Evolutionary conservation across 805 yeast species (phyloP), one percentile per base, ranked within the genome.

Genomic region (Metschnikowia rubicola): DNA sequence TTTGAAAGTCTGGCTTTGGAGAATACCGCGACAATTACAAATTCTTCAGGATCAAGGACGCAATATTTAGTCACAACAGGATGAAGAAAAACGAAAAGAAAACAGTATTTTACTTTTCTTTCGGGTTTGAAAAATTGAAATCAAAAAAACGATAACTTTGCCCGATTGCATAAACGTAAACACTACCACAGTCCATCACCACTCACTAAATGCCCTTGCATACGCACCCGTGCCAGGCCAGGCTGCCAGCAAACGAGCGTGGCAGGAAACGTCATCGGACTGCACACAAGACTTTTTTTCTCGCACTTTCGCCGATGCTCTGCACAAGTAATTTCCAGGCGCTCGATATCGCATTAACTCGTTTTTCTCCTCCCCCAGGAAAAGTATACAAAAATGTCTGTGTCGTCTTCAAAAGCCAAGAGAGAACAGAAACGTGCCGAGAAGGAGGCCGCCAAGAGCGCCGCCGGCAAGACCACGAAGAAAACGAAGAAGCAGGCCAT

Each of bases 391-490:
- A 37, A 13, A 26, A 68, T 68, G 74, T 77, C 81, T 48, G 79
- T 83, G 57, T 92, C 98, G 47, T 83, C 97, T 56, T 90, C 97
- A 17, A 92, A 92, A 71, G 98, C 98, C 54, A 94, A 92, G 77
- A 88, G 99, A 84, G 97, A 92, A 57, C 96, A 96, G 56, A 92
- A 91, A 75, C 89, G 90, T 71, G 88, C 86, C 59, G 77, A 70
- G 60, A 71, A 68, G 60, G 77, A 72, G 59, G 77, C 77, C 56
- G 67, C 68, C 52, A 71, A 70, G 62, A 60, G 68, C 31, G 66
- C 76, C 43, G 95, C 88, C 51, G 88, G 87, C 59, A 91, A 90
- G 63, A 75, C 81, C 62, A 74, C 80, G 73, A 85, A 80, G 73
- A 80, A 84, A 68, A 79, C 80, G 57, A 70, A 70, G 63, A 78